These are phyloP conservation scores for Lathyrus tuberosus DNA, from an alignment of 306 rosid species.

Conservation along the genomic window DNA sequence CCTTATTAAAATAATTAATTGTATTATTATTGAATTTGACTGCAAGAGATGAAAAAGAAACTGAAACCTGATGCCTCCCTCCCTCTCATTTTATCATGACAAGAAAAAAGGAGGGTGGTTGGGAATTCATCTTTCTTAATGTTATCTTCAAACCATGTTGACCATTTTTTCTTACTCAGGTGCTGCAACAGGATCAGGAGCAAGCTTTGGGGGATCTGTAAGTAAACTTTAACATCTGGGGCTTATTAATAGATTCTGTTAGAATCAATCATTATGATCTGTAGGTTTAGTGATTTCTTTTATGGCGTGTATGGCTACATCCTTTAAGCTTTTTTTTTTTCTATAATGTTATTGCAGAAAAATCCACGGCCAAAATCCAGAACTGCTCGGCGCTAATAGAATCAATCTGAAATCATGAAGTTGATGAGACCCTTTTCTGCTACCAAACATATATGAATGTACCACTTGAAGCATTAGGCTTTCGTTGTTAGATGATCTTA, in stretches of 20 bases:
- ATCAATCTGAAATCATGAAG: slow-evolving; percentile 34
- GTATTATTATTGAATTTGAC: slow-evolving; percentile 22
- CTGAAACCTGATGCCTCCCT: slow-evolving; percentile 8
- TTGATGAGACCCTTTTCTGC: slow-evolving; percentile 32
- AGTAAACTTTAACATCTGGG: slow-evolving; percentile 43
- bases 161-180: slow-evolving; percentile 52
- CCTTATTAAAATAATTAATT: slow-evolving; percentile 22
- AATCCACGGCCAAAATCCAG: slow-evolving; percentile 74
- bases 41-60: background rate
- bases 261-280: slow-evolving; percentile 30
- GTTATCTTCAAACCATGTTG: slow-evolving; percentile 24
- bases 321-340: slow-evolving; percentile 26
- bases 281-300: slow-evolving; percentile 19
- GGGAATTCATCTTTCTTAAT: slow-evolving; percentile 9
- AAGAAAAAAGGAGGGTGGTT: slow-evolving; percentile 1
- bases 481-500: slow-evolving; percentile 34
- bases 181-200: slow-evolving; percentile 74
- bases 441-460: slow-evolving; percentile 17
- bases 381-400: slow-evolving; percentile 63
- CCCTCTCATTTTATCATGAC: background rate
- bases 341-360: slow-evolving; percentile 60
- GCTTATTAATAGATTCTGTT: slow-evolving; percentile 22
- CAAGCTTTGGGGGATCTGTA: slow-evolving; percentile 87
- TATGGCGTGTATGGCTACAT: slow-evolving; percentile 26
- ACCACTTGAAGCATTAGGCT: slow-evolving; percentile 30